Conservation (phyloP, 148 eudicot species). For the Rhododendron williamsianum region DNA sequence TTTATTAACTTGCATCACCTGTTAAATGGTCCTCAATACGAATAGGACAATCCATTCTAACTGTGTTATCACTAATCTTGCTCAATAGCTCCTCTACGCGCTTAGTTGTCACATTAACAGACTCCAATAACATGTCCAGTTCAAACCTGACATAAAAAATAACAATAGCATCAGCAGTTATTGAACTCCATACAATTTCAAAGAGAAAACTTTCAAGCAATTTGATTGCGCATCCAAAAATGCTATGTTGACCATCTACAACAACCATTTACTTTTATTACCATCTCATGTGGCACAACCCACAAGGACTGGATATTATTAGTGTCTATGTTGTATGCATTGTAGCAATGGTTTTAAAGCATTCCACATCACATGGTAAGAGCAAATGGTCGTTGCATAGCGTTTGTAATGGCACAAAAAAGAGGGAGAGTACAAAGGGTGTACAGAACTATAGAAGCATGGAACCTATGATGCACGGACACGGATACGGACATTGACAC, state of each 20-base stretch:
- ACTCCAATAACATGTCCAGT: conserved; percentile 88
- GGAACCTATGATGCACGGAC: not conserved
- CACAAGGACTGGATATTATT: not conserved
- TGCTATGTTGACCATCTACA: not conserved
- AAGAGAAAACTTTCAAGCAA: not conserved
- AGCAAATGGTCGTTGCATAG: not conserved
- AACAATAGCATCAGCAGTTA: conserved; percentile 5
- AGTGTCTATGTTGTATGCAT: not conserved
- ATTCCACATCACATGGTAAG: not conserved
- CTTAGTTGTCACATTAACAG: conserved; percentile 64
- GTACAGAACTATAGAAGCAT: not conserved
- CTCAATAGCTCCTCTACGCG: conserved; percentile 79
- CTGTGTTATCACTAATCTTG: conserved; percentile 50
- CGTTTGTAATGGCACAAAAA: not conserved
- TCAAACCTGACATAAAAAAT: conserved; percentile 59
- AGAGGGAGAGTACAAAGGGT: not conserved
- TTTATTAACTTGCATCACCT: conserved; percentile 11
- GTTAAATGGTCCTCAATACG: conserved; percentile 56
- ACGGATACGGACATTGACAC: too few relatives aligned
- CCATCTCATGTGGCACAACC: not conserved
- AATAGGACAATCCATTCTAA: conserved; percentile 51
- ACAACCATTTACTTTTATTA: not conserved
- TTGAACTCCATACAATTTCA: not conserved
- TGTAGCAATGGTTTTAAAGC: not conserved
- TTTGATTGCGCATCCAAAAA: not conserved